Percentiles rank a stretch among this genome's conserved stretches.
These are phyloP conservation scores for Wilcoxina mikolae DNA, from an alignment of 495 filamentous ascomycete species.

Conservation along the genomic window DNA sequence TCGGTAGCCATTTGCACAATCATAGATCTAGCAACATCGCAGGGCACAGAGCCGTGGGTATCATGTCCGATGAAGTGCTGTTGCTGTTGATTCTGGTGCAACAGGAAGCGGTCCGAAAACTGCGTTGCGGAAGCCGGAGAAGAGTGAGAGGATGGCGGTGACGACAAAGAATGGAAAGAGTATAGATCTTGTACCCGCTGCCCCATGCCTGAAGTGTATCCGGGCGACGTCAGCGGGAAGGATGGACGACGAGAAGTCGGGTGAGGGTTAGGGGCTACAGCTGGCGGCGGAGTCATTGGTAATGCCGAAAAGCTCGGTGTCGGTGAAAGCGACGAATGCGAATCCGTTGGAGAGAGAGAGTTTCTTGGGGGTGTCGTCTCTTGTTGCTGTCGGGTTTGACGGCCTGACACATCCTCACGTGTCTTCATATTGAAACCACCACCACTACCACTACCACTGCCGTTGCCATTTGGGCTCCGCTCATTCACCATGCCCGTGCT, in stretches of 20 bases:
- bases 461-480: not conserved
- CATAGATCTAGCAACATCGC: conserved; percentile 1
- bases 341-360: too few species aligned
- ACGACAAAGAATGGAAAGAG: not conserved
- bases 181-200: not conserved
- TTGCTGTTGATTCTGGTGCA: not conserved
- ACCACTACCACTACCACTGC: not conserved
- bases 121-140: not conserved
- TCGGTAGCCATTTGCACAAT: not conserved
- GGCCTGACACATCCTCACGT: too few species aligned
- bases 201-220: too few species aligned
- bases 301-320: too few species aligned
- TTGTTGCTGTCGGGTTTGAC: too few species aligned
- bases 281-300: too few species aligned
- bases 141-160: not conserved
- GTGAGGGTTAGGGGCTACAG: too few species aligned
- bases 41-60: not conserved
- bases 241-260: too few species aligned
- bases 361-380: too few species aligned
- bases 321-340: too few species aligned
- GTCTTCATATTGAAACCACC: too few species aligned
- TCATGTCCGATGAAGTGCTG: not conserved
- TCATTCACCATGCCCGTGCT: not conserved
- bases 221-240: too few species aligned
- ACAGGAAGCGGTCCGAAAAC: not conserved